These are phyloP conservation scores for Phytopythium mirpurense DNA, from an alignment of 352 stramenopile genomes.

Conservation along the genomic window DNA sequence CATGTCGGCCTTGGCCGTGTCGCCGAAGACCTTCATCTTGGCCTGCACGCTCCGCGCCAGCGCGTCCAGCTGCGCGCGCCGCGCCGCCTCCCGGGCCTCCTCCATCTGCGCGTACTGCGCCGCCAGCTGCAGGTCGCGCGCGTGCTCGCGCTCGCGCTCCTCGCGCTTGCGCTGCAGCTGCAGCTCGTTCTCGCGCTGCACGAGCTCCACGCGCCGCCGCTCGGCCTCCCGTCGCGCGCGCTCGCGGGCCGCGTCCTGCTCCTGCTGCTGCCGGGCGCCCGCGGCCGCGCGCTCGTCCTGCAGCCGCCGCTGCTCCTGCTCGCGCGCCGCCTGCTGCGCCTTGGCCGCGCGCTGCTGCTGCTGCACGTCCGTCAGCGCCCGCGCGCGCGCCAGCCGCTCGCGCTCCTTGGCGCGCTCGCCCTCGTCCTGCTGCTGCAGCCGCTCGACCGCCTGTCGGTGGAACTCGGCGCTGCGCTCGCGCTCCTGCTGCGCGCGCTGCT, in stretches of 20 bases:
- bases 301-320: constrained; percentile 38
- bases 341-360: constrained; percentile 62
- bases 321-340: constrained; percentile 42
- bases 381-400: constrained; percentile 39
- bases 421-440: constrained; percentile 42
- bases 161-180: constrained; percentile 57
- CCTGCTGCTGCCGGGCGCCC: constrained; percentile 40
- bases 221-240: constrained; percentile 43
- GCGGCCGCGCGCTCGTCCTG: constrained; percentile 53
- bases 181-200: constrained; percentile 58
- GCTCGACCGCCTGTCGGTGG: constrained; percentile 45
- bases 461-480: constrained; percentile 38
- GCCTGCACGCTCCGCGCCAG: constrained; percentile 71
- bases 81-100: constrained; percentile 55
- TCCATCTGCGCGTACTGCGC: constrained; percentile 74
- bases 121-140: constrained; percentile 59
- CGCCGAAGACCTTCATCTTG: constrained; percentile 83
- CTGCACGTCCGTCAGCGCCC: constrained; percentile 64
- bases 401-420: constrained; percentile 54
- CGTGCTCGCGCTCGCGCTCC: constrained; percentile 43
- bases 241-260: constrained; percentile 47
- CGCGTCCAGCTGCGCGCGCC: constrained; percentile 59
- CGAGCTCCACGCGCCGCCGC: constrained; percentile 50
- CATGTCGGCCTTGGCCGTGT: constrained; percentile 66
- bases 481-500: constrained; percentile 27